phyloP scores from a whole-genome alignment of 371 early-diverging fungal species.

The Mucor irregularis region DNA sequence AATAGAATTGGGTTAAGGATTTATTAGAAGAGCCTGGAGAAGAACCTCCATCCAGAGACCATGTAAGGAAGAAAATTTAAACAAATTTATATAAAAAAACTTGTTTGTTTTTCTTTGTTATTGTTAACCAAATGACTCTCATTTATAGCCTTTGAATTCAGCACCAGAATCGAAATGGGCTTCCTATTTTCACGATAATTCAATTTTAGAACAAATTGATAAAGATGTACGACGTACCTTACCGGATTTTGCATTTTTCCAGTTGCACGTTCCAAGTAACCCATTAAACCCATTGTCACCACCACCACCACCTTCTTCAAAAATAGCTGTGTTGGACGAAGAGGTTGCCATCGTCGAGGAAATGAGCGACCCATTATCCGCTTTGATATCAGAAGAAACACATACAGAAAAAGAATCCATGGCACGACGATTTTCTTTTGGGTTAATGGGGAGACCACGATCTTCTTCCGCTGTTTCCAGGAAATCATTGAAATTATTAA shows the following conservation, averaged over 20 bases:
- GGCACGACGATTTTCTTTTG: constrained; percentile 42
- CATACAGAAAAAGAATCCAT: constrained; percentile 18
- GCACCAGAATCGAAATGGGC: constrained; percentile 54
- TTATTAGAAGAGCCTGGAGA: constrained; percentile 53
- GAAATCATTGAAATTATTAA: constrained; percentile 30
- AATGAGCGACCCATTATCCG: constrained; percentile 17
- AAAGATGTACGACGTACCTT: constrained; percentile 82
- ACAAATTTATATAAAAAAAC: neutral
- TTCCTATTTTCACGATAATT: constrained; percentile 58
- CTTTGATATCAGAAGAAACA: neutral
- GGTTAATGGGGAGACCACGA: constrained; percentile 41
- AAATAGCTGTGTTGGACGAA: neutral
- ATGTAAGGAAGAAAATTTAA: constrained; percentile 28
- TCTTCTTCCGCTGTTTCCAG: constrained; percentile 46
- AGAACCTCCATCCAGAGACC: constrained; percentile 43
- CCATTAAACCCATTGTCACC: constrained; percentile 55
- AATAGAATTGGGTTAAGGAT: constrained; percentile 59
- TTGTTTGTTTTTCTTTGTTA: neutral
- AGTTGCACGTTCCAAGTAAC: constrained; percentile 58
- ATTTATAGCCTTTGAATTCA: constrained; percentile 50
- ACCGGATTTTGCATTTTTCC: constrained; percentile 84
- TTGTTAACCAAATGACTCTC: too few species aligned
- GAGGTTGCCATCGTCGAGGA: too few species aligned
- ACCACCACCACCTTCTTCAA: constrained; percentile 1
- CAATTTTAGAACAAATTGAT: constrained; percentile 77